Evolutionary conservation across 345 rosid species (phyloP).

Genomic region (Arabidopsis suecica): DNA sequence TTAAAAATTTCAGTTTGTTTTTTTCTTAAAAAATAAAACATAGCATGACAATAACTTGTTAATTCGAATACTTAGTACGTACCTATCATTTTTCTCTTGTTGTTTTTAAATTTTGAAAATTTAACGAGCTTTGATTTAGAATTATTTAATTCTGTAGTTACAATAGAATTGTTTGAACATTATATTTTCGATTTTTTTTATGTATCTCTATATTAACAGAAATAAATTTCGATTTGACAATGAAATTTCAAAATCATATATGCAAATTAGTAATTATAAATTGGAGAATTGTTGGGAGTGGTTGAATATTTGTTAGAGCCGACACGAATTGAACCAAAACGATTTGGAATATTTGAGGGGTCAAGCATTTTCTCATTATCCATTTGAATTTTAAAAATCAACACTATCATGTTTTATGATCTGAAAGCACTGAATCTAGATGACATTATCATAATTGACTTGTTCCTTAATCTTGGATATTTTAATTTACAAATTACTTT

Average conservation of each 20-base stretch:
- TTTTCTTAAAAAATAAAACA: background rate
- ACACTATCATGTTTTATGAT: conserved; percentile 9
- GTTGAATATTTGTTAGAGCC: conserved; percentile 49
- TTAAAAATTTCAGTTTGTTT: background rate
- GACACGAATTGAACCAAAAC: conserved; percentile 31
- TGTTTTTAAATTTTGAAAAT: background rate
- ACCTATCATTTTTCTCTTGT: background rate
- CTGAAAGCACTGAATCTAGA: conserved; percentile 36
- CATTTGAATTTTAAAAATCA: conserved; percentile 30
- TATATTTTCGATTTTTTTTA: background rate
- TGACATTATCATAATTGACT: background rate
- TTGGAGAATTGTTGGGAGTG: conserved; percentile 43
- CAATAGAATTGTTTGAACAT: background rate
- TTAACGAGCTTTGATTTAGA: background rate
- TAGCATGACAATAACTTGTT: background rate
- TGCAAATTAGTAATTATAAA: conserved; percentile 14
- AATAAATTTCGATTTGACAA: conserved; percentile 10
- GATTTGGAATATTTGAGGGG: conserved; percentile 28
- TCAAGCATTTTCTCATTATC: conserved; percentile 41
- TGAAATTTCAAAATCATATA: background rate
- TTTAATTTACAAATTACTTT: background rate
- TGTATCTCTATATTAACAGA: background rate
- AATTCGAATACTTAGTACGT: too few relatives aligned
- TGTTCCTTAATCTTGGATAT: background rate
- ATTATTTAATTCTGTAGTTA: background rate